Evolutionary conservation across 257 asterid genomes (phyloP), one percentile per base, ranked within the genome.

Genomic region (Scutellaria minor): DNA sequence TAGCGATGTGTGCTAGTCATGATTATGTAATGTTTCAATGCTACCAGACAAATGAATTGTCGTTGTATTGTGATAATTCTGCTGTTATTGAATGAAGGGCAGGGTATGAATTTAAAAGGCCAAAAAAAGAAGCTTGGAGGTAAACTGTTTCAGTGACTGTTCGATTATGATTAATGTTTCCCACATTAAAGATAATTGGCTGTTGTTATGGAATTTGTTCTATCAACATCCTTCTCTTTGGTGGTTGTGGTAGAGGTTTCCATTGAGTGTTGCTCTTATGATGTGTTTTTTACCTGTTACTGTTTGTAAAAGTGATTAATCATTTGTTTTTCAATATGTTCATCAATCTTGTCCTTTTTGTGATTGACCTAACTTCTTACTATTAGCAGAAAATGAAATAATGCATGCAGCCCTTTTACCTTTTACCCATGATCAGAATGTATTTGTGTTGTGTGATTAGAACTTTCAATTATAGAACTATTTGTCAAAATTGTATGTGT

Each of bases 281-380:
- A 24, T 14, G n/a, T 44, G 42, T 70, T 56, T 31, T 44, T 56
- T 46, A 9, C 10, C 40, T 52, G 63, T 68, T 24, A 15, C 15
- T 31, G 39, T 31, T 45, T 5, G n/a, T 45, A 22, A 24, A n/a
- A 58, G 68, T 24, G 55, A 39, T 12, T 50, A 20, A 61, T 45
- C 55, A 6, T 54, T 13, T n/a, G 9, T 53, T 12, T 56, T 12
- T 56, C 44, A 0, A 7, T 42, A 7, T 20, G 35, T 52, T 63
- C 64, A 71, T 71, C 54, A 7, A 50, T 44, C 6, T n/a, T 44
- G 63, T 61, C 37, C 68, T 41, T 64, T 45, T 20, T 45, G 77
- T 14, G 76, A 61, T 55, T 69, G 52, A 31, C 31, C 53, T 10
- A 18, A 48, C 56, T 31, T 42, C 54, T 22, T n/a, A 52, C 13